phyloP scores from a whole-genome alignment of 495 filamentous ascomycete genomes.

The Friedmanniomyces simplex region DNA sequence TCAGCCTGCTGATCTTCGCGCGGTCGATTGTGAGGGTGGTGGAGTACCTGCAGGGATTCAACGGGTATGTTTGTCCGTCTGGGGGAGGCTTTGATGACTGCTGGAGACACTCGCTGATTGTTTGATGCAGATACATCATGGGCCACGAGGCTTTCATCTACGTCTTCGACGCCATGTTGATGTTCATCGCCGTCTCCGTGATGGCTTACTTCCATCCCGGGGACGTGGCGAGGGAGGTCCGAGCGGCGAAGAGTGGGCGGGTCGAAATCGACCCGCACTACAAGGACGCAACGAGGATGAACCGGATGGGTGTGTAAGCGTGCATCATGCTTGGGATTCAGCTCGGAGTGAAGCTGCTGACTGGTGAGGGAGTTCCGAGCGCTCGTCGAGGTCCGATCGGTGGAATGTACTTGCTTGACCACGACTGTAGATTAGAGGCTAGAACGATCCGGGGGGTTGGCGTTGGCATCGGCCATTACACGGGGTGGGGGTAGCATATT shows the following conservation, averaged over 20 bases:
- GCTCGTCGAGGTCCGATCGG: too few species aligned
- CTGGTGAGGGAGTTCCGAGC: too few species aligned
- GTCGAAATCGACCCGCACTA: background rate
- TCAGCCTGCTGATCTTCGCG: constrained; percentile 33
- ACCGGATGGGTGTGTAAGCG: background rate
- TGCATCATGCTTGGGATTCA: too few species aligned
- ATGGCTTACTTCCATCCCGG: constrained; percentile 15
- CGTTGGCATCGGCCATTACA: too few species aligned
- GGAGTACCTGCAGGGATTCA: constrained; percentile 29
- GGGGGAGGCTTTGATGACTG: too few species aligned
- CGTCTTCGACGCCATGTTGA: constrained; percentile 16
- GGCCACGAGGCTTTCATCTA: constrained; percentile 18
- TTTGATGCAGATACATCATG: constrained; percentile 7
- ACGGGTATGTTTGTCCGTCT: background rate
- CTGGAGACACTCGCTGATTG: too few species aligned
- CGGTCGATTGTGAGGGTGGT: constrained; percentile 36
- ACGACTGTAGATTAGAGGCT: too few species aligned
- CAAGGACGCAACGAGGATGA: background rate
- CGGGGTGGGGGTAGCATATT: too few species aligned
- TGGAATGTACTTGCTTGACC: too few species aligned
- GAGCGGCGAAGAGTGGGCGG: background rate
- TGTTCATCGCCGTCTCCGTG: constrained; percentile 6
- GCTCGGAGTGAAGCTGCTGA: too few species aligned
- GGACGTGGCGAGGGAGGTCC: constrained; percentile 9
- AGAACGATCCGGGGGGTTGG: too few species aligned